phyloP scores from a whole-genome alignment of 202 grass and related monocot species.

The Bolboschoenoplectus hybrid region DNA sequence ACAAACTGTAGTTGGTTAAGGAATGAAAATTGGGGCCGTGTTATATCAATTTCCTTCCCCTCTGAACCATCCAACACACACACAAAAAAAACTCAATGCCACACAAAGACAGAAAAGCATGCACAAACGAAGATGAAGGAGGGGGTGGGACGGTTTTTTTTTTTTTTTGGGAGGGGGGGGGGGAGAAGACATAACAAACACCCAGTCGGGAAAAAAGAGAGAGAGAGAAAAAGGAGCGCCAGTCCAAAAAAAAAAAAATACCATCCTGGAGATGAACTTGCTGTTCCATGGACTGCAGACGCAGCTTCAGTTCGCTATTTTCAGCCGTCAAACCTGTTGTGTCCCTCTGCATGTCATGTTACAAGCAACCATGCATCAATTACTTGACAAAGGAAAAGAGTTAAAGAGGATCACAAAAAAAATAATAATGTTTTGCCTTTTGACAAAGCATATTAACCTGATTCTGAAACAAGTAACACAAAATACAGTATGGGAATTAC shows the following conservation, averaged over 20 bases:
- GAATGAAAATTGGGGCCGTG: not conserved
- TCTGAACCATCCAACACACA: not conserved
- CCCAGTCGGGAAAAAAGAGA: not conserved
- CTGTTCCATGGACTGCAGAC: conserved; percentile 84
- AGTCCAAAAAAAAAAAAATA: conserved; percentile 43
- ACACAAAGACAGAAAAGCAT: not conserved
- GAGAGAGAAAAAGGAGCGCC: not conserved
- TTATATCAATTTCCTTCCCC: not conserved
- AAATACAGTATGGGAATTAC: not conserved
- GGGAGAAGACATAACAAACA: not conserved
- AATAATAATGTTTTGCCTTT: conserved; percentile 5
- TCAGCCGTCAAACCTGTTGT: conserved; percentile 83
- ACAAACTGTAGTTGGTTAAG: not conserved
- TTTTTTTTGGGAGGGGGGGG: too few relatives aligned
- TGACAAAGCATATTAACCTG: not conserved
- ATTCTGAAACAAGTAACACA: conserved; percentile 11
- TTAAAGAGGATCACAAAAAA: conserved; percentile 16
- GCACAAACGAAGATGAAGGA: not conserved
- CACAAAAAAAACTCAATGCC: too few relatives aligned
- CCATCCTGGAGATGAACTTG: conserved; percentile 90
- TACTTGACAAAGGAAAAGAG: conserved; percentile 21
- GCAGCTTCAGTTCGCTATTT: conserved; percentile 90
- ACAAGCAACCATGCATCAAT: conserved; percentile 35
- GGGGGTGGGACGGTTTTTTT: too few relatives aligned
- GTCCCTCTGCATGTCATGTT: conserved; percentile 59